Conservation (phyloP, 768 basidiomycete genomes). For the Phaeolepiota aurea region DNA sequence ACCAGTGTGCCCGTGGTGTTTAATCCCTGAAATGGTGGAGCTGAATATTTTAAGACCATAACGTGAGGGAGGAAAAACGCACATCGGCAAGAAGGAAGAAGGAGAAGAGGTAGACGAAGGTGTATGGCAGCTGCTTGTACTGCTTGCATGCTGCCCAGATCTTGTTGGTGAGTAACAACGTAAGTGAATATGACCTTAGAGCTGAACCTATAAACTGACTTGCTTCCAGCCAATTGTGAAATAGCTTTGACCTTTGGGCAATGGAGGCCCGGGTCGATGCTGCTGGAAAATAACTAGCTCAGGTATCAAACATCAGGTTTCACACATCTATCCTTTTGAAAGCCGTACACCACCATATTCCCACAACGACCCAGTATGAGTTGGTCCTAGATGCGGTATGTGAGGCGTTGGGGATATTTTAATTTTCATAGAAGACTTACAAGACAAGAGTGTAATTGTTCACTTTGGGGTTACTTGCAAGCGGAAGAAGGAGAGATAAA, state of each 20-base stretch:
- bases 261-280: constrained; percentile 71
- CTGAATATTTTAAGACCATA: too few relatives aligned
- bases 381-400: constrained; percentile 46
- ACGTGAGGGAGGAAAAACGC: too few relatives aligned
- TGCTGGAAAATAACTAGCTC: constrained; percentile 71
- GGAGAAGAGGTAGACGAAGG: constrained; percentile 70
- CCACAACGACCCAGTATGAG: constrained; percentile 68
- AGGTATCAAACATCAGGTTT: not conserved
- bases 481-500: constrained; percentile 61
- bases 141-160: constrained; percentile 73
- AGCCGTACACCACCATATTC: constrained; percentile 82
- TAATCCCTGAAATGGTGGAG: constrained; percentile 48
- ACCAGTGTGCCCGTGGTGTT: constrained; percentile 76
- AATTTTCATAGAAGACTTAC: too few relatives aligned
- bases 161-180: too few relatives aligned
- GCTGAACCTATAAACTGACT: constrained; percentile 31
- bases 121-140: constrained; percentile 72
- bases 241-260: constrained; percentile 73
- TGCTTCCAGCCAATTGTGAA: constrained; percentile 84
- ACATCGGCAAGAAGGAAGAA: constrained; percentile 79
- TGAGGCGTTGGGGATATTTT: not conserved
- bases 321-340: not conserved
- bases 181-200: too few relatives aligned
- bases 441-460: constrained; percentile 70
- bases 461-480: constrained; percentile 47